Percentiles rank a stretch among this genome's conserved stretches.
phyloP scores from a whole-genome alignment of 208 protist species.

The Trypanosoma caninum region DNA sequence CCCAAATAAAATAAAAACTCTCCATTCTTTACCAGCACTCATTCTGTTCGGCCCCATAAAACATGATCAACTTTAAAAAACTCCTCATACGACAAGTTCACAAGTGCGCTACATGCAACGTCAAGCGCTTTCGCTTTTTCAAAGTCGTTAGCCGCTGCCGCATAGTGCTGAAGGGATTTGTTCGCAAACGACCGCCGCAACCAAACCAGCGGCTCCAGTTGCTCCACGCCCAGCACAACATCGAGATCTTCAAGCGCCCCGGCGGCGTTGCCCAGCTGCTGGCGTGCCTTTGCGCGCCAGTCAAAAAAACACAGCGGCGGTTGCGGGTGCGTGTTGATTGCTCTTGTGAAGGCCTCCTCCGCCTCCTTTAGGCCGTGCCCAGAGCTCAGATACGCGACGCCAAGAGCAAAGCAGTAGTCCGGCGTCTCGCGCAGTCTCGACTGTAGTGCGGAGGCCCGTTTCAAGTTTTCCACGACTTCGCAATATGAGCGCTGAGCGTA shows the following conservation, averaged over 20 bases:
- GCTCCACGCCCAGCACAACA: slow-evolving; percentile 55
- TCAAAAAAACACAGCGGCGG: slow-evolving; percentile 42
- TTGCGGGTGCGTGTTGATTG: slow-evolving; percentile 31
- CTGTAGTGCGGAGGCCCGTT: slow-evolving; percentile 40
- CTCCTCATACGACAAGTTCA: slow-evolving; percentile 11
- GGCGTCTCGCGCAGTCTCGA: slow-evolving; percentile 30
- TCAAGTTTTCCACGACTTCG: slow-evolving; percentile 54
- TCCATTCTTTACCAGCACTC: neutral
- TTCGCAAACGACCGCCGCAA: slow-evolving; percentile 82
- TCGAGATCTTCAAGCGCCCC: slow-evolving; percentile 77
- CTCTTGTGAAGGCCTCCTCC: slow-evolving; percentile 36
- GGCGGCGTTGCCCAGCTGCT: slow-evolving; percentile 50
- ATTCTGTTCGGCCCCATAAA: neutral
- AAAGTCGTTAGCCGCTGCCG: slow-evolving; percentile 84
- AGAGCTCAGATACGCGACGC: slow-evolving; percentile 36
- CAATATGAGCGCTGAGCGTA: slow-evolving; percentile 52
- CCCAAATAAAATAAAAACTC: neutral
- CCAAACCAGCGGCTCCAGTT: slow-evolving; percentile 64
- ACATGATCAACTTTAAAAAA: slow-evolving; percentile 23
- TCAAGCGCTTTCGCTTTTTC: slow-evolving; percentile 49
- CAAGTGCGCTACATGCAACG: slow-evolving; percentile 4
- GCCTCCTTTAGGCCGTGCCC: slow-evolving; percentile 32
- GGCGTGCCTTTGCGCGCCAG: slow-evolving; percentile 83
- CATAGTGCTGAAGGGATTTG: slow-evolving; percentile 70
- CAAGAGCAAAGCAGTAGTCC: slow-evolving; percentile 47